Base-by-base conservation (phyloP, 2,329 filamentous ascomycete genomes). In the Chaetomiaceae sp. region DNA sequence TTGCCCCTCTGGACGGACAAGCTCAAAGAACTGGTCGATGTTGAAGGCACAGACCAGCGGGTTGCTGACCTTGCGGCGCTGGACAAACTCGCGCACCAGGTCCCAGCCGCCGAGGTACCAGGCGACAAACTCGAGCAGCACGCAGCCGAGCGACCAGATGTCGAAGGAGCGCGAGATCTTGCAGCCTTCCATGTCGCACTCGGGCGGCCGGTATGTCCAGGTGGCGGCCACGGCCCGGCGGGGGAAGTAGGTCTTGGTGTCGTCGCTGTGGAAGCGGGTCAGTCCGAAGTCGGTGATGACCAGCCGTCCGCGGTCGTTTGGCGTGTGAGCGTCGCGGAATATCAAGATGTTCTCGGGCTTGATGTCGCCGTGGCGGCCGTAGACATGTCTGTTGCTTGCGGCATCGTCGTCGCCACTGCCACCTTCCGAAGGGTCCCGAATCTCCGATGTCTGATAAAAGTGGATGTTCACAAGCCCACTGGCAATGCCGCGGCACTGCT, bases 141-240 rank as follows among this genome's bases (percentile, higher is more conserved):
- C 39, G 19, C 50, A 52, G 12, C 50, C 50, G 3, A 52, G 42
- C 12, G 50, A 37, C 50, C 50, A 52, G 27, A 52, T 49, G 14
- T 52, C 50, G 19, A 45, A 45, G 14, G 50, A 39, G 1, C 29
- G 18, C 14, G 42, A 36, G 7, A 50, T 36, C 11, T 14, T 20
- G 15, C 20, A 32, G 1, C 15, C 27, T 1, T 15, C 18, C 20
- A 52, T 42, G 22, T 45, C 43, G 29, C 40, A 45, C 18, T 52
- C 50, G 1, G 50, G 50, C 3, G 50, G 47, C 5, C 32, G 35
- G 20, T 52, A 52, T 2, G 50, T 49, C 10, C n/a, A 12, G 4
- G 45, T 48, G 14, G 14, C 10, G 2, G 10, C 8, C 10, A 47
- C 10, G 6, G 26, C 29, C 9, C 14, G 14, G 7, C 18, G 17